A percentile compares a stretch with the other conserved stretches of the same genome.
Evolutionary conservation across 108 stramenopile genomes (phyloP).

Genomic region (Bacterosira constricta): DNA sequence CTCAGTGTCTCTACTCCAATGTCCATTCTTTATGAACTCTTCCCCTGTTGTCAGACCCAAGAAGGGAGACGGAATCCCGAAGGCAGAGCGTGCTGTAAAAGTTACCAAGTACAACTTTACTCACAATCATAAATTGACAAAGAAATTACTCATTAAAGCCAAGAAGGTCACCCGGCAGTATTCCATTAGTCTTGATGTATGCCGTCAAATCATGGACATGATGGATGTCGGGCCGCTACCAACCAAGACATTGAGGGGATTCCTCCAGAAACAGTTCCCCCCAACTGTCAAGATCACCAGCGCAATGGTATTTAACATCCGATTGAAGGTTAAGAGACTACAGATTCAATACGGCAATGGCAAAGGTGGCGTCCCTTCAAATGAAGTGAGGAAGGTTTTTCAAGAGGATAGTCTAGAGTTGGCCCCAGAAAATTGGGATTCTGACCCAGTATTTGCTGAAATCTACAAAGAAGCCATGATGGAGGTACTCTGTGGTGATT

Average conservation of each 20-base stretch:
- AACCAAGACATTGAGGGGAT: neutral
- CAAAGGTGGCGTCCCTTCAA: neutral
- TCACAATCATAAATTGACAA: neutral
- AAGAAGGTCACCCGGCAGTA: neutral
- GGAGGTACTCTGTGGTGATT: neutral
- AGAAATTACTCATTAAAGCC: neutral
- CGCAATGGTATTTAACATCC: neutral
- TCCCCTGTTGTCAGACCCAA: neutral
- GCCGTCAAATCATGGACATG: neutral
- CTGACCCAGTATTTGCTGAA: neutral
- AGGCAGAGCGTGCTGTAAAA: neutral
- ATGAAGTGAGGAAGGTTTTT: neutral
- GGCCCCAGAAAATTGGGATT: neutral
- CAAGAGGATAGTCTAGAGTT: neutral
- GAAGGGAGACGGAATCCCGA: neutral
- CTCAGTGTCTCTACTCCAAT: neutral
- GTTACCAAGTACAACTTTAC: neutral
- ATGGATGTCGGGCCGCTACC: neutral
- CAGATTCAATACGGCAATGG: neutral
- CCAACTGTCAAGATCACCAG: neutral
- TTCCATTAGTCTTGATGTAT: neutral
- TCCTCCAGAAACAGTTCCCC: neutral
- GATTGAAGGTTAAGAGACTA: neutral
- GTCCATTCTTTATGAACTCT: neutral
- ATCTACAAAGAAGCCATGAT: neutral